Conservation (phyloP, 2,329 filamentous ascomycete species). For the Penicillium sp. region DNA sequence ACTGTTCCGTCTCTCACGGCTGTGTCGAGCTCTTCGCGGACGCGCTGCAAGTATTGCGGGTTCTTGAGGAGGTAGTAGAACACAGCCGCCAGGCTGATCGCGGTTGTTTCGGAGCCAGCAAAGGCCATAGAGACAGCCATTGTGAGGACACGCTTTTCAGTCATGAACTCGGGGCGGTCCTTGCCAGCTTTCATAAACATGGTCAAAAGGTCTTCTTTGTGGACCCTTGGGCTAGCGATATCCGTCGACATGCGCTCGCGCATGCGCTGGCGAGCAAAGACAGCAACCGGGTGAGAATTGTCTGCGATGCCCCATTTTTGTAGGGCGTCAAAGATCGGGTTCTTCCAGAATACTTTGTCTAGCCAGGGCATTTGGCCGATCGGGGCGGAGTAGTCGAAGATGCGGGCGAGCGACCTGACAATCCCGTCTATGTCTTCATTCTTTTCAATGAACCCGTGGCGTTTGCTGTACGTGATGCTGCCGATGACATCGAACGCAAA, state of each 20-base stretch:
- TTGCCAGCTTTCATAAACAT: conserved; percentile 35
- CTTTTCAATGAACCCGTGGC: conserved; percentile 76
- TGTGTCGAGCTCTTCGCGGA: conserved; percentile 65
- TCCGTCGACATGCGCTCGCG: conserved; percentile 25
- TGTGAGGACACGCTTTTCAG: conserved; percentile 32
- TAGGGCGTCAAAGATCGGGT: conserved; percentile 59
- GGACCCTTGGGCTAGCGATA: conserved; percentile 3
- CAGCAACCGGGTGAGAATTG: conserved; percentile 29
- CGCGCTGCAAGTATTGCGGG: conserved; percentile 41
- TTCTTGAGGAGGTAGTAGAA: conserved; percentile 76
- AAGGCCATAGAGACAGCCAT: conserved; percentile 42
- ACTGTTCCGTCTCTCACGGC: conserved; percentile 39
- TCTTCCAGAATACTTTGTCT: conserved; percentile 73
- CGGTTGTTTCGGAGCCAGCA: conserved; percentile 82
- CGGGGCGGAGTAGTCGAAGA: conserved; percentile 18
- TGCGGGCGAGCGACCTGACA: conserved; percentile 16
- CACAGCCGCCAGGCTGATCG: conserved; percentile 71
- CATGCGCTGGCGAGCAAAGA: conserved; percentile 30
- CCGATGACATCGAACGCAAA: conserved; percentile 86
- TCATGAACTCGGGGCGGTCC: conserved; percentile 34
- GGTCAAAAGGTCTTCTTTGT: conserved; percentile 29
- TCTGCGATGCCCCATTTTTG: conserved; percentile 31
- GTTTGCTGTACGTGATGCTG: conserved; percentile 76
- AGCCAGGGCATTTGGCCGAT: conserved; percentile 76
- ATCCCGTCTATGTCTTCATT: conserved; percentile 66